Evolutionary conservation across 176 grass and related monocot genomes (phyloP).

Genomic region (Thinopyrum elongatum): DNA sequence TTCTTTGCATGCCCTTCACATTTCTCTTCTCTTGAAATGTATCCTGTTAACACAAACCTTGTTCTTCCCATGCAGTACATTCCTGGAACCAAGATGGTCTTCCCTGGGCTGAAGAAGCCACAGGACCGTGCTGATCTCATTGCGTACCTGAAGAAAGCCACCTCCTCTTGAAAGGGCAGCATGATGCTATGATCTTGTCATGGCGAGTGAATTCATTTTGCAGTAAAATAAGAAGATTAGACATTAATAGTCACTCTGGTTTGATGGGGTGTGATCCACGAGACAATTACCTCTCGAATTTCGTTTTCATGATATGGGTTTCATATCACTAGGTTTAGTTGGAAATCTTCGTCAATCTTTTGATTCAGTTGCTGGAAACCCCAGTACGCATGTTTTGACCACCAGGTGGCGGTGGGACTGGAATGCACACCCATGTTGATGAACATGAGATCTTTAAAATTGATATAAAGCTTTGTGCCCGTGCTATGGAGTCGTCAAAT

Average conservation of each 20-base stretch:
- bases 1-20: background rate
- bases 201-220: slow-evolving; percentile 39
- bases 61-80: slow-evolving; percentile 62
- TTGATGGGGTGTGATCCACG: slow-evolving; percentile 38
- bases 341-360: slow-evolving; percentile 22
- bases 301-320: slow-evolving; percentile 19
- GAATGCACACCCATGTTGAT: background rate
- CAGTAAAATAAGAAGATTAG: slow-evolving; percentile 53
- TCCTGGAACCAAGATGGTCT: slow-evolving; percentile 99
- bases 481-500: background rate
- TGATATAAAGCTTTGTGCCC: background rate
- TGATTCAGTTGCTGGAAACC: slow-evolving; percentile 37
- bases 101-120: slow-evolving; percentile 94
- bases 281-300: slow-evolving; percentile 20
- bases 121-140: slow-evolving; percentile 91
- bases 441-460: background rate
- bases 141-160: slow-evolving; percentile 74
- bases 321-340: slow-evolving; percentile 47
- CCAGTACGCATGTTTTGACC: slow-evolving; percentile 45
- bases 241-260: slow-evolving; percentile 22
- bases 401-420: slow-evolving; percentile 12
- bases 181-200: background rate
- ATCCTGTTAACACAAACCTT: background rate
- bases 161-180: slow-evolving; percentile 28
- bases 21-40: background rate